Evolutionary conservation across 306 rosid genomes (phyloP), one percentile per base, ranked within the genome.

Genomic region (Vigna angularis): DNA sequence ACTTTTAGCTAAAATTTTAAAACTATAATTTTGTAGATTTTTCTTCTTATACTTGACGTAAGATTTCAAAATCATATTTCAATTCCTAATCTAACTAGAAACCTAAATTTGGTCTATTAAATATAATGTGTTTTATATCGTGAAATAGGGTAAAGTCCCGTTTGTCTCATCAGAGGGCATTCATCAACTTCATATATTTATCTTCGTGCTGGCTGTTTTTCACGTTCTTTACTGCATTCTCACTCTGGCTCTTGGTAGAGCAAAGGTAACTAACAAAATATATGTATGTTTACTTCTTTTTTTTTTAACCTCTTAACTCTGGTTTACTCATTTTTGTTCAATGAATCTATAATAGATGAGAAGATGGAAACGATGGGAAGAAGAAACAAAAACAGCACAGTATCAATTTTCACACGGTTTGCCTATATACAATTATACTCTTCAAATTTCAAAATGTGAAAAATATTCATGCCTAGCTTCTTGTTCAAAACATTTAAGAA

Each of bases 111-210:
- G 22, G 28, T 26, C 2, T 38, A 1, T 6, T 2, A 6, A 6
- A 1, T 38, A 7, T 38, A 6, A 57, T 24, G 40, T 26, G 4
- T 8, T 13, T 6, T 59, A 28, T 1, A 30, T 30, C 2, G 22
- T 61, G 15, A 61, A 61, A 15, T 16, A 62, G 68, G 68, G 68
- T 32, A 62, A 62, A 62, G 68, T 62, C 7, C 68, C 68, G 3
- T 62, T 62, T 62, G 47, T 62, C 13, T 62, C 68, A 62, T 62
- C 68, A 0, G 68, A 32, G 47, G 68, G 47, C 4, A 62, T 62
- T 62, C 68, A 62, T 84, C 98, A 93, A 72, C 89, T 93, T 12
- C 98, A 93, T 72, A 91, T 87, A 70, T 93, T 93, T 51, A 93
- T 93, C 72, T 93, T 93, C 70, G 94, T 83, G 36, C 66, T 93